Conservation (phyloP, 352 stramenopile genomes). For the Thraustotheca clavata region DNA sequence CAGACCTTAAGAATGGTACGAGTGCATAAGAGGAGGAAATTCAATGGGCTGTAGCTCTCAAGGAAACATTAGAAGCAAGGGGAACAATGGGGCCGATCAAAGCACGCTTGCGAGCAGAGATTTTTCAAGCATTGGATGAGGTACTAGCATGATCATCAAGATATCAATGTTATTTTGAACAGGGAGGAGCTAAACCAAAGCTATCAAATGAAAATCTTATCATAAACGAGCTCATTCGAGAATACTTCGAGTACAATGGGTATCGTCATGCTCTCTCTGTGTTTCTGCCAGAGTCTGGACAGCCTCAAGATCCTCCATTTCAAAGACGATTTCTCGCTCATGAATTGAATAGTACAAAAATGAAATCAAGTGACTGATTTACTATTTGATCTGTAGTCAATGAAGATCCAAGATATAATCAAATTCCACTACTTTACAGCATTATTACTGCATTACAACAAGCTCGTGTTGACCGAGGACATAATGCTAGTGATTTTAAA, state of each 20-base stretch:
- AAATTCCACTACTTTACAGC: slow-evolving; percentile 79
- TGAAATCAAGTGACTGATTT: too few species aligned
- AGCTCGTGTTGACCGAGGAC: too few species aligned
- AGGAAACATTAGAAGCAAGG: slow-evolving; percentile 70
- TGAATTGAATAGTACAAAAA: slow-evolving; percentile 59
- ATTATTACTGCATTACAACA: slow-evolving; percentile 39
- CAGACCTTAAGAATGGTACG: slow-evolving; percentile 52
- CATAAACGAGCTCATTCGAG: slow-evolving; percentile 91
- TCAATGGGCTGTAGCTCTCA: slow-evolving; percentile 42
- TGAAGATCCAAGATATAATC: slow-evolving; percentile 50
- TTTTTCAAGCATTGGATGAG: slow-evolving; percentile 77
- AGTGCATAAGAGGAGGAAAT: background rate
- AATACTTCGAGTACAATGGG: slow-evolving; percentile 93
- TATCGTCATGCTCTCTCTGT: slow-evolving; percentile 85
- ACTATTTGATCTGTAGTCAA: slow-evolving; percentile 29
- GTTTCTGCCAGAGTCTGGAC: slow-evolving; percentile 76
- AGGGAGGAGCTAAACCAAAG: slow-evolving; percentile 51
- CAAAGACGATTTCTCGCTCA: slow-evolving; percentile 70
- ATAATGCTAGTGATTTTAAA: too few species aligned
- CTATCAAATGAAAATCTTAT: slow-evolving; percentile 90
- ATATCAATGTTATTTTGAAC: background rate
- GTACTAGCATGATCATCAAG: slow-evolving; percentile 22
- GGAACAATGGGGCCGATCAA: slow-evolving; percentile 76
- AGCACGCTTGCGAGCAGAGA: slow-evolving; percentile 72
- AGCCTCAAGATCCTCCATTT: slow-evolving; percentile 71